Evolutionary conservation across 768 basidiomycete species (phyloP).

Genomic region (Serendipita vermifera): DNA sequence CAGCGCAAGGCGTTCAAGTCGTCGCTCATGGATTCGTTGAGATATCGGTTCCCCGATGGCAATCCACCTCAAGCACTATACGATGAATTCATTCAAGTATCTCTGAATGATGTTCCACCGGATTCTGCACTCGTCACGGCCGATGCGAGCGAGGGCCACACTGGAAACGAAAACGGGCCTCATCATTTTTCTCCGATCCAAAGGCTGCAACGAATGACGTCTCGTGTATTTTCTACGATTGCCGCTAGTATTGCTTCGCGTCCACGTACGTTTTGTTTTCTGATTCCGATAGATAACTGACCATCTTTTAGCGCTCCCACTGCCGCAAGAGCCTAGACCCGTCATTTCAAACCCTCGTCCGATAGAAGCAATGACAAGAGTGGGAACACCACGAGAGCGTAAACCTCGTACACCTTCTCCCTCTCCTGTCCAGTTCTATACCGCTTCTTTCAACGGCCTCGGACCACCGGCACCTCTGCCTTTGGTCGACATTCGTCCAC

Average conservation of each 20-base stretch:
- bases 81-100: not conserved
- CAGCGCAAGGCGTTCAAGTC: not conserved
- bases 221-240: not conserved
- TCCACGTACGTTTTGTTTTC: not conserved
- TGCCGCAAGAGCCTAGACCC: too few relatives aligned
- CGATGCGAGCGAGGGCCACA: too few relatives aligned
- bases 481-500: not conserved
- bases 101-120: not conserved
- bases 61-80: not conserved
- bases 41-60: not conserved
- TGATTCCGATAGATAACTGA: not conserved
- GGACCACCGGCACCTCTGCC: constrained; percentile 1
- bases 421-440: not conserved
- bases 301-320: not conserved
- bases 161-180: too few relatives aligned
- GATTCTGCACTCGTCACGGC: not conserved
- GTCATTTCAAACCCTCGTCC: not conserved
- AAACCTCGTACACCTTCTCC: not conserved
- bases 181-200: too few relatives aligned
- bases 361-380: not conserved
- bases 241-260: not conserved
- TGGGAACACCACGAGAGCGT: not conserved
- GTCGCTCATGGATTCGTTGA: not conserved
- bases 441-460: not conserved
- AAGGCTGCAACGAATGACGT: not conserved